Conservation (phyloP, 106 monocot genomes). For the Dioscorea dumetorum region DNA sequence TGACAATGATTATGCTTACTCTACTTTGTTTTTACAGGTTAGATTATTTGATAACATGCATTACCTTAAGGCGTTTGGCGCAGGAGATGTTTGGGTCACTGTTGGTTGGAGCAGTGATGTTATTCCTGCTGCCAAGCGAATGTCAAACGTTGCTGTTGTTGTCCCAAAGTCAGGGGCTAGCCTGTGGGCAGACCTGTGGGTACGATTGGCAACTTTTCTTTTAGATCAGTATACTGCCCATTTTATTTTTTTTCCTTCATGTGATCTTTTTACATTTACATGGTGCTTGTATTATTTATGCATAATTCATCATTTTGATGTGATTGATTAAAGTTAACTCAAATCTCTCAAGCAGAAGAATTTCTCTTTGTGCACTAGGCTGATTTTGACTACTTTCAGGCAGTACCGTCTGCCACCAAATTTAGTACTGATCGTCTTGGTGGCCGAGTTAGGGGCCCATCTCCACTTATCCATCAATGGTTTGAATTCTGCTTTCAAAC, state of each 20-base stretch:
- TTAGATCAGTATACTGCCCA: background rate
- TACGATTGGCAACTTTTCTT: constrained; percentile 15
- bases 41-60: constrained; percentile 70
- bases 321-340: background rate
- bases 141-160: constrained; percentile 82
- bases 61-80: constrained; percentile 79
- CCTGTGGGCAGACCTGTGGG: constrained; percentile 94
- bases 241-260: background rate
- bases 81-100: constrained; percentile 93
- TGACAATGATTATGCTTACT: background rate
- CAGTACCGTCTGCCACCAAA: constrained; percentile 61
- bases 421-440: constrained; percentile 55
- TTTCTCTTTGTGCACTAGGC: background rate
- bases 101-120: constrained; percentile 97
- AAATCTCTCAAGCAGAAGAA: background rate
- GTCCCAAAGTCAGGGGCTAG: constrained; percentile 92
- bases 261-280: background rate
- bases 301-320: background rate
- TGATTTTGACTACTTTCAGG: constrained; percentile 35
- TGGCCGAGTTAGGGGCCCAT: constrained; percentile 72
- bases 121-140: constrained; percentile 75
- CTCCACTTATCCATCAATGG: constrained; percentile 89
- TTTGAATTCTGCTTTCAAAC: constrained; percentile 85
- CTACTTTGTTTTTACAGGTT: constrained; percentile 30
- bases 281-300: background rate